Base-by-base conservation (phyloP, 306 rosid species). In the Prunus campanulata region DNA sequence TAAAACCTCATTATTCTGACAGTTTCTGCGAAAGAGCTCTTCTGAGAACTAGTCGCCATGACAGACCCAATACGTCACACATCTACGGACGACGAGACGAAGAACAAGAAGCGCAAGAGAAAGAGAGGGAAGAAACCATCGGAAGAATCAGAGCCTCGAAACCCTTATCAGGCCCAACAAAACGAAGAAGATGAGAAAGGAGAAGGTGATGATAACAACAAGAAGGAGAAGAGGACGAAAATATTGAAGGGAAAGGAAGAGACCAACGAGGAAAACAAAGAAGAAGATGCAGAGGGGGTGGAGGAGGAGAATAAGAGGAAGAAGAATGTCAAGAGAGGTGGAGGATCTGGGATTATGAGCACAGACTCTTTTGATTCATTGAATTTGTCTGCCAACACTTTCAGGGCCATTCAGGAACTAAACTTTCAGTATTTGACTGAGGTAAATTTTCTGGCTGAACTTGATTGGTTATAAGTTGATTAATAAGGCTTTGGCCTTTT, bases 341-440 rank as follows among this genome's bases (percentile, higher is more conserved):
- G 77, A 42, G 83, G 79, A 9, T 74, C 83, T 50, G 93, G 96
- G 69, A 93, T 93, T 71, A 90, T 93, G 94, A 90, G 91, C 30
- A 62, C 72, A 0, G 84, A 74, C 71, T 59, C 89, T 12, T 93
- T 93, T 83, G 67, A 68, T 20, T 85, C 94, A 14, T 83, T 90
- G 47, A 85, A 69, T 19, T 78, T 93, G 73, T 93, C 96, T 42
- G 83, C 86, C 39, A 84, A 87, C 30, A 93, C 98, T 25, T 78
- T 54, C 47, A 85, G 67, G 78, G 86, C 97, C 44, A 87, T 93
- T 69, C 27, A 72, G 50, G 96, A 82, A 30, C 75, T 90, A 85
- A 80, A 83, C 15, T 93, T 93, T 77, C 77, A 82, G 59, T 83
- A 67, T 15, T 89, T 88, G 91, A 93, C 97, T 77, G 91, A 87